phyloP scores from a whole-genome alignment of 441 rosid genomes.

The Metrosideros polymorpha region DNA sequence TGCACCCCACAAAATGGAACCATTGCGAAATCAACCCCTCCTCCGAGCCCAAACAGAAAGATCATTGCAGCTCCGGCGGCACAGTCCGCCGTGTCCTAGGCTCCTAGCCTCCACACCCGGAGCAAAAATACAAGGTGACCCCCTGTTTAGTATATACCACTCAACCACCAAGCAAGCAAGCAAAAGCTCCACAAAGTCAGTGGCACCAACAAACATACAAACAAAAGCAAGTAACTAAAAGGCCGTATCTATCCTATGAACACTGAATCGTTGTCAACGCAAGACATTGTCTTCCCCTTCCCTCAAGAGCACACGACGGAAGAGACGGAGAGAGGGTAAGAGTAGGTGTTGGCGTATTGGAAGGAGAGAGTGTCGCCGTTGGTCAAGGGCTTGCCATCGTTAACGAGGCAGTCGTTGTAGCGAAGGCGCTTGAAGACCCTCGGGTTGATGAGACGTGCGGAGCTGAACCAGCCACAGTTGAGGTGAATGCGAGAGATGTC shows the following conservation, averaged over 20 bases:
- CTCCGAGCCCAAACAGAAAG: not conserved
- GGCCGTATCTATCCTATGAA: not conserved
- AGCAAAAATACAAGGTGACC: not conserved
- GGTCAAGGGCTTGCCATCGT: slow-evolving; percentile 28
- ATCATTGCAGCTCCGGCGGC: not conserved
- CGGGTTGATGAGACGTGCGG: slow-evolving; percentile 43
- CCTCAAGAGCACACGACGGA: slow-evolving; percentile 38
- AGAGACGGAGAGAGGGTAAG: slow-evolving; percentile 68
- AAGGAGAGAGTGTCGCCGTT: slow-evolving; percentile 55
- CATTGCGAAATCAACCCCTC: not conserved
- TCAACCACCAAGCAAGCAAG: not conserved
- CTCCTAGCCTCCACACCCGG: not conserved
- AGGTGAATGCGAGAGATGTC: slow-evolving; percentile 64
- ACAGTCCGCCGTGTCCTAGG: not conserved
- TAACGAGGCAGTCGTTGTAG: slow-evolving; percentile 85
- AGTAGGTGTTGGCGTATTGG: slow-evolving; percentile 68
- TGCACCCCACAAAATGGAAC: not conserved
- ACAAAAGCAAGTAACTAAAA: not conserved
- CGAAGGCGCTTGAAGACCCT: slow-evolving; percentile 64
- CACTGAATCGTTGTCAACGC: not conserved
- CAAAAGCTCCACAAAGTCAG: not conserved
- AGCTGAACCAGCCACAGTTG: slow-evolving; percentile 88
- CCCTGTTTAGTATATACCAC: not conserved
- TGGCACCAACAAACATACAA: not conserved
- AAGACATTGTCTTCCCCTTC: not conserved